Base-by-base conservation (phyloP, 1,284 basidiomycete genomes). In the Mycena citricolor region DNA sequence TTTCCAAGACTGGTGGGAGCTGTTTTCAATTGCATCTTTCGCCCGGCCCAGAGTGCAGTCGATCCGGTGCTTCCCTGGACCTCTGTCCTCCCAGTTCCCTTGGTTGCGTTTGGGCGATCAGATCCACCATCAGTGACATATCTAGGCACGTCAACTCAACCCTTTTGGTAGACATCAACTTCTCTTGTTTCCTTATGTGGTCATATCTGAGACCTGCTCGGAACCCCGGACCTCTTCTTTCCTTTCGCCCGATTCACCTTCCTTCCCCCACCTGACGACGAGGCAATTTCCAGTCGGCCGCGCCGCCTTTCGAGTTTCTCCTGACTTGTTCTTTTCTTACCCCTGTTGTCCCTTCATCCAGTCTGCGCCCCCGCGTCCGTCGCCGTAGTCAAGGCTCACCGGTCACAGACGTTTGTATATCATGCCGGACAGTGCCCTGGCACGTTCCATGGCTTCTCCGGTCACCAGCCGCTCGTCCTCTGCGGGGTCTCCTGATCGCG, bases 401-500 rank as follows among this genome's bases (percentile, higher is more conserved):
- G n/a, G n/a, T n/a, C n/a, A n/a, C n/a, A n/a, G n/a, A n/a, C n/a
- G n/a, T n/a, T n/a, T n/a, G n/a, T n/a, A n/a, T n/a, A n/a, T n/a
- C n/a, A n/a, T n/a, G n/a, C n/a, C n/a, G n/a, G n/a, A n/a, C n/a
- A n/a, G n/a, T n/a, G n/a, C n/a, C n/a, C n/a, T n/a, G n/a, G n/a
- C n/a, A n/a, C n/a, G n/a, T n/a, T n/a, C n/a, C 23, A 32, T 31
- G 4, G 39, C 37, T 20, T 52, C 51, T 7, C 52, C 52, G 20
- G 33, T 52, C n/a, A 22, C 32, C 25, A 39, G 32, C 17, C 52
- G 54, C 2, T 53, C 55, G 8, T 44, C 48, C 3, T 49, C 55
- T 8, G 51, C 54, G 3, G 36, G 47, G 26, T 54, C 53, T 16
- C 47, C 47, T 4, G 52, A 56, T 14, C 44, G 43, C 21, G 54